Conservation (phyloP, 2,329 filamentous ascomycete species). For the Calonectria ilicicola region DNA sequence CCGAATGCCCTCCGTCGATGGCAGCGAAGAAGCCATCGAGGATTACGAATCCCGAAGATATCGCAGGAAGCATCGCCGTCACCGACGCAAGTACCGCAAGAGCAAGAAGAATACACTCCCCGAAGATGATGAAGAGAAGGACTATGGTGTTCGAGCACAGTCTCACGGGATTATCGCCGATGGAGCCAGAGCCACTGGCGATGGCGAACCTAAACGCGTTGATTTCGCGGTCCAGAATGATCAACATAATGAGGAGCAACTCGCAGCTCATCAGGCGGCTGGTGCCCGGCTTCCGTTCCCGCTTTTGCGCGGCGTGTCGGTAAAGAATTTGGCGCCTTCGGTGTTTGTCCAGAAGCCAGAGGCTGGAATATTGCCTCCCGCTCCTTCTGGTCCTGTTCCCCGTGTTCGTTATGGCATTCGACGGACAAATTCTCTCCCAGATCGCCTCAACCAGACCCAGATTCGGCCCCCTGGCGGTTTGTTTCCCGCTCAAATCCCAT, state of each 20-base stretch:
- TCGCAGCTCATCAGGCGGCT: constrained; percentile 35
- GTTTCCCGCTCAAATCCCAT: constrained; percentile 60
- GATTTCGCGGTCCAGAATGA: constrained; percentile 63
- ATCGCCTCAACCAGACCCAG: constrained; percentile 68
- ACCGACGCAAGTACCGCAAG: constrained; percentile 53
- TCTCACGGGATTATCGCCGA: constrained; percentile 46
- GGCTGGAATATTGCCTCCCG: constrained; percentile 35
- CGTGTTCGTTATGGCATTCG: constrained; percentile 74
- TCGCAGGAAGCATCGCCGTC: constrained; percentile 50
- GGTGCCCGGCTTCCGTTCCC: constrained; percentile 61
- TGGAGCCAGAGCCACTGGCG: constrained; percentile 25
- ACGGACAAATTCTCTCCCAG: constrained; percentile 80
- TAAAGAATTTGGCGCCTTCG: constrained; percentile 77
- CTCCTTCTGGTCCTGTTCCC: constrained; percentile 61
- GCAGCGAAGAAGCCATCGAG: constrained; percentile 58
- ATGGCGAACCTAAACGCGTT: constrained; percentile 65
- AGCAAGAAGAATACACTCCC: constrained; percentile 57
- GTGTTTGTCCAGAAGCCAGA: constrained; percentile 70
- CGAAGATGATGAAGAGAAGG: constrained; percentile 41
- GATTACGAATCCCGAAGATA: constrained; percentile 55
- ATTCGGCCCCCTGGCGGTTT: constrained; percentile 62
- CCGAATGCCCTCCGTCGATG: constrained; percentile 51
- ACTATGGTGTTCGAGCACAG: constrained; percentile 42
- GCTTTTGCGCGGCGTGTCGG: constrained; percentile 68
- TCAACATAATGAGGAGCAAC: constrained; percentile 43